Evolutionary conservation across 345 rosid species (phyloP), one percentile per base, ranked within the genome.

Genomic region (Boechera retrofracta): DNA sequence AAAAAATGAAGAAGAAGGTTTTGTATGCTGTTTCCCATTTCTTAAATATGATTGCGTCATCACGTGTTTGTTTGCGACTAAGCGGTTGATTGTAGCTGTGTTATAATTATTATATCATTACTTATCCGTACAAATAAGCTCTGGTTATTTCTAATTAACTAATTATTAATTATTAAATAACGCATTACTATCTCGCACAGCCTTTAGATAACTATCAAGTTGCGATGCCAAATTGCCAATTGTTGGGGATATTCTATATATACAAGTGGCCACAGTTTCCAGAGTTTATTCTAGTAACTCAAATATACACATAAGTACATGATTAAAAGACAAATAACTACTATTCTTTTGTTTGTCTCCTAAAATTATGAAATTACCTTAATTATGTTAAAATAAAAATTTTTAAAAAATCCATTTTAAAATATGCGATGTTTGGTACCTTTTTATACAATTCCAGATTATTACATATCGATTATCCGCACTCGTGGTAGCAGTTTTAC

Each of bases 221-320:
- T 70, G 75, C 42, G 58, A 69, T 62, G 64, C 64, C 71, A 69
- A 76, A 39, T 60, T 76, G 69, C 36, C 63, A 52, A 18, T 38
- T 38, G 42, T 18, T 59, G 10, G 26, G 44, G 21, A 28, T 68
- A 59, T 44, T 60, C 21, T 42, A 31, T 32, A 31, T 32, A 32
- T 26, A 69, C 65, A 53, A 77, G 75, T 62, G 71, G 75, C 42
- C 29, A 52, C 47, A 21, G 55, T 71, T 59, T 47, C 52, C n/a
- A 55, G 10, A 45, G 1, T 67, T 39, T 57, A 15, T n/a, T 33
- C 6, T 49, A 44, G n/a, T 9, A 35, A 32, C 3, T 54, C 38
- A 13, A 15, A 13, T 33, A 35, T 13, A 33, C 24, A 24, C 18
- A 55, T 65, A 44, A 32, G 18, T 10, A 36, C 32, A 35, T 21